Evolutionary conservation across 495 filamentous ascomycete species (phyloP), one percentile per base, ranked within the genome.

Genomic region (Podospora anserina): DNA sequence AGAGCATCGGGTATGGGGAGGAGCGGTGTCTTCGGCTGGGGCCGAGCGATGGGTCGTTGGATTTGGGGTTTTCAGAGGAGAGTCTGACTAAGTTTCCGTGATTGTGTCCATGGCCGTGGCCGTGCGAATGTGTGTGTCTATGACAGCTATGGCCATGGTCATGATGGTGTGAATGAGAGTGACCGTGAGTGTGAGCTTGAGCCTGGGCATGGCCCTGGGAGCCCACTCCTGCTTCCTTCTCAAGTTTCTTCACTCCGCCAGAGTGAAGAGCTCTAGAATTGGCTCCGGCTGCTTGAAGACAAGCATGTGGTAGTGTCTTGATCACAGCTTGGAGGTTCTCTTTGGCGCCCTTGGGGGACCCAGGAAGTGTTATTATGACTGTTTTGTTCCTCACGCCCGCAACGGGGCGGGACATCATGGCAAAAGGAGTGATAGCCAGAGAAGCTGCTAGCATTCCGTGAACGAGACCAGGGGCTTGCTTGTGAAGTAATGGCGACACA

Each of bases 371-470:
- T 61, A 97, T 80, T 58, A 99, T 92, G 63, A 99, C 79, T 5
- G 93, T 89, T 69, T 88, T 89, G 69, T 93, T 88, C 34, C 95
- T 85, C 13, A 96, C 89, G 11, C 95, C 95, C 61, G 96, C 96
- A 63, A 97, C 91, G 16, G 95, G 94, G 66, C 95, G 87, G 66
- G 95, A 90, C 95, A 98, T 98, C 81, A 97, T 88, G n/a, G 94
- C 96, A 80, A 98, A 99, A 60, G 93, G 93, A 5, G 95, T 99
- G 67, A 97, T 88, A 44, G 86, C 82, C 34, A 96, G 77, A 4
- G 96, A 97, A 55, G 92, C 84, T 27, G 92, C 82, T 62, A 99
- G 83, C 96, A 99, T 99, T 74, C 87, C 93, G 83, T 99, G 94
- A 27, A 97, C 89, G 64, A 99, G 81, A 15, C 95, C 95, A 15